A percentile compares a stretch with the other conserved stretches of the same genome.
These are phyloP conservation scores for Paracoccidioides lutzii DNA, from an alignment of 2,329 filamentous ascomycete genomes.

Conservation along the genomic window DNA sequence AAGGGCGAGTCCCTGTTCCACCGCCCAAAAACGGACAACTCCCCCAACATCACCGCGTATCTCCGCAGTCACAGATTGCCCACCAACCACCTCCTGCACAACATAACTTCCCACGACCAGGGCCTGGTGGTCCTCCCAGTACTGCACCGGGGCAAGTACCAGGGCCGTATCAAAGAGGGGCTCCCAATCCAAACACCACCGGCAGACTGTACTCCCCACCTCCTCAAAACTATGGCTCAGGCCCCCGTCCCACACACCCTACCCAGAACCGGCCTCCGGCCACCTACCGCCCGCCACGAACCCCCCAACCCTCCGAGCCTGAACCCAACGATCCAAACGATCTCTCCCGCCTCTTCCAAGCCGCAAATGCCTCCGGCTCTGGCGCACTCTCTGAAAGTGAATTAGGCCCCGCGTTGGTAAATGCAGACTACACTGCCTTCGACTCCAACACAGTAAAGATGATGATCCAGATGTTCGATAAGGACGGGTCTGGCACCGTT, in stretches of 20 bases:
- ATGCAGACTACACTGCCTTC: slow-evolving; percentile 91
- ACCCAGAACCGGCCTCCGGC: slow-evolving; percentile 44
- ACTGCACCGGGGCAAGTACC: not conserved
- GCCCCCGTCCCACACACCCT: slow-evolving; percentile 39
- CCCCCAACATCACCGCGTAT: slow-evolving; percentile 3
- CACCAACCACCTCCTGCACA: not conserved
- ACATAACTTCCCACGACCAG: not conserved
- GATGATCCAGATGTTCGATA: slow-evolving; percentile 99
- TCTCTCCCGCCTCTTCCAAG: slow-evolving; percentile 73
- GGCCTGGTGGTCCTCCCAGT: not conserved
- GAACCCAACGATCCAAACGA: slow-evolving; percentile 41
- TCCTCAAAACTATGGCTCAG: slow-evolving; percentile 37
- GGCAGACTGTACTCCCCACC: slow-evolving; percentile 32
- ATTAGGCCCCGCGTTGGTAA: slow-evolving; percentile 80
- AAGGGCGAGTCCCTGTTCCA: slow-evolving; percentile 9
- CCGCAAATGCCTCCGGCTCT: slow-evolving; percentile 66
- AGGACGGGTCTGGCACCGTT: slow-evolving; percentile 75
- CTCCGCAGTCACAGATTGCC: not conserved
- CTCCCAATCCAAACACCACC: slow-evolving; percentile 24
- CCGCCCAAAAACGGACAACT: slow-evolving; percentile 11
- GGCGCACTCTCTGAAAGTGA: slow-evolving; percentile 78
- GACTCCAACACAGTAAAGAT: slow-evolving; percentile 88
- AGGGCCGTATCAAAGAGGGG: not conserved
- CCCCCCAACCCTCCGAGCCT: slow-evolving; percentile 40
- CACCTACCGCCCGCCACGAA: slow-evolving; percentile 51